A percentile compares a stretch with the other conserved stretches of the same genome.
phyloP scores from a whole-genome alignment of 1,284 basidiomycete species.

The Boletus sp. region DNA sequence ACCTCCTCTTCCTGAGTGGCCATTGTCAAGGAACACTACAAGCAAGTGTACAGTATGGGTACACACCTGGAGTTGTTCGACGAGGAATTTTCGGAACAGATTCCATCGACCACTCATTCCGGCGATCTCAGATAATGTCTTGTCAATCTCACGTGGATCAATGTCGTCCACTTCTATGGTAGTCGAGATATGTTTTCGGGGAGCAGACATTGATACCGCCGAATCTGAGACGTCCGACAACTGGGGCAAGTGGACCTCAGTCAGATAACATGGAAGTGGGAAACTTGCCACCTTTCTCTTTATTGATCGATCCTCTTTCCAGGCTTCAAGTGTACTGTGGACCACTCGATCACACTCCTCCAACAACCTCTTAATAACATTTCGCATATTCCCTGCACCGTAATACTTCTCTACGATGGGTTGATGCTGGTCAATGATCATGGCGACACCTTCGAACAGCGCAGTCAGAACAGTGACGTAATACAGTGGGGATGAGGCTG shows the following conservation, averaged over 20 bases:
- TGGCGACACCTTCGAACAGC: slow-evolving; percentile 91
- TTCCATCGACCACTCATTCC: slow-evolving; percentile 91
- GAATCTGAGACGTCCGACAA: slow-evolving; percentile 45
- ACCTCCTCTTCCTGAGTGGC: slow-evolving; percentile 22
- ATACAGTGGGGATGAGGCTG: slow-evolving; percentile 86
- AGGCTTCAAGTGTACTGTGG: slow-evolving; percentile 71
- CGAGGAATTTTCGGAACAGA: slow-evolving; percentile 84
- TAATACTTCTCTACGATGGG: slow-evolving; percentile 98
- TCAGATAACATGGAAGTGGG: slow-evolving; percentile 1
- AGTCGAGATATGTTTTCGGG: slow-evolving; percentile 38
- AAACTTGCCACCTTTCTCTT: slow-evolving; percentile 56
- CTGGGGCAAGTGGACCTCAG: slow-evolving; percentile 31
- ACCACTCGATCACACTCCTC: slow-evolving; percentile 87
- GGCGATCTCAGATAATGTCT: slow-evolving; percentile 79
- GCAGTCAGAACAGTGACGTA: slow-evolving; percentile 85
- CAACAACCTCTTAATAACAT: slow-evolving; percentile 74
- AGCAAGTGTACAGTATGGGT: neutral
- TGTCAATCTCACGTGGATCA: slow-evolving; percentile 89
- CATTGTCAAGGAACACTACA: slow-evolving; percentile 1
- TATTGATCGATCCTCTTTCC: slow-evolving; percentile 85
- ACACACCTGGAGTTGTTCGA: slow-evolving; percentile 62
- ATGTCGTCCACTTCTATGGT: slow-evolving; percentile 58
- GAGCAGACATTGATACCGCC: slow-evolving; percentile 33
- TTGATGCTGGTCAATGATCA: slow-evolving; percentile 96
- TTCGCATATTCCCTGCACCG: slow-evolving; percentile 79